Conservation (phyloP, 2,329 filamentous ascomycete species). For the Coleophoma eucalyptorum region DNA sequence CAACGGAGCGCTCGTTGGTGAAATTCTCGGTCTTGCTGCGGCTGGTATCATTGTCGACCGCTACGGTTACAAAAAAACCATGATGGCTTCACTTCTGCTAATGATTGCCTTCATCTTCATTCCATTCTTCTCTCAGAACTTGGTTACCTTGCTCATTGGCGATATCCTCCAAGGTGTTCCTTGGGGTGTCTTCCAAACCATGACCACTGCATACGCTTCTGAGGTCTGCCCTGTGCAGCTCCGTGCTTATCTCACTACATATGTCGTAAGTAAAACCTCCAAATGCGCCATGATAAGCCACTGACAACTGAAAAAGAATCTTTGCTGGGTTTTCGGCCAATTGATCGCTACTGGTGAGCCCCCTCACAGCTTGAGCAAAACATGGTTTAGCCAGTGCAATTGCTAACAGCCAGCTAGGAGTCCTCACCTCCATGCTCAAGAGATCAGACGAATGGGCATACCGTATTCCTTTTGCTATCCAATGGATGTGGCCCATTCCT, state of each 20-base stretch:
- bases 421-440: conserved; percentile 37
- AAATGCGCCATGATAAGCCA: conserved; percentile 8
- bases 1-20: conserved; percentile 23
- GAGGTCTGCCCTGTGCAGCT: conserved; percentile 19
- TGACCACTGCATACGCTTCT: conserved; percentile 28
- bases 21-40: conserved; percentile 40
- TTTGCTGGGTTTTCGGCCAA: conserved; percentile 49
- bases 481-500: conserved; percentile 46
- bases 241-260: neutral
- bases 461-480: conserved; percentile 38
- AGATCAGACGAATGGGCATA: conserved; percentile 42
- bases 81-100: conserved; percentile 37
- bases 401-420: conserved; percentile 21
- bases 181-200: conserved; percentile 35
- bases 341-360: conserved; percentile 34
- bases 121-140: conserved; percentile 43
- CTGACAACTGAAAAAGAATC: conserved; percentile 32
- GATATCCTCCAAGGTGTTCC: conserved; percentile 45
- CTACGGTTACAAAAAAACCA: conserved; percentile 37
- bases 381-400: no score
- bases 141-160: conserved; percentile 39
- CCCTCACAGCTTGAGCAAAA: no score
- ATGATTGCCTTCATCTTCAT: conserved; percentile 41
- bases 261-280: neutral
- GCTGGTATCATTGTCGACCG: conserved; percentile 44